Conservation (phyloP, 2,329 filamentous ascomycete species). For the Teratosphaeria destructans region DNA sequence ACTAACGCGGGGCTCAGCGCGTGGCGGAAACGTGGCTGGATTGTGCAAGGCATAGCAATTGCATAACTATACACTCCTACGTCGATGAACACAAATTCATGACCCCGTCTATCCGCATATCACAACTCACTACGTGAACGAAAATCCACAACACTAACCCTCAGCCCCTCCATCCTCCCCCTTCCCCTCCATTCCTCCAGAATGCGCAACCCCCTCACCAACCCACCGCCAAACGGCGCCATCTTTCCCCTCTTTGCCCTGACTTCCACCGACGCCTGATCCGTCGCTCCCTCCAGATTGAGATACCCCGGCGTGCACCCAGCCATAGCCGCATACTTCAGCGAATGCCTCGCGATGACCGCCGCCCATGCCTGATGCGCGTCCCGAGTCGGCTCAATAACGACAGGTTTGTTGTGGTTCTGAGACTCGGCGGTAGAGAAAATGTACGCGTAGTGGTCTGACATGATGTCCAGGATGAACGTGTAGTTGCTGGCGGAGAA, state of each 20-base stretch:
- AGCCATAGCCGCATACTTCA: conserved; percentile 29
- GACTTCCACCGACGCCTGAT: background rate
- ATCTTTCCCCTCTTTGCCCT: background rate
- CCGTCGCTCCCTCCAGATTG: background rate
- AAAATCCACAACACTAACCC: background rate
- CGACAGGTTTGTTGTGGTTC: conserved; percentile 13
- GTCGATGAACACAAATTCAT: too few relatives aligned
- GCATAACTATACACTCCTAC: too few relatives aligned
- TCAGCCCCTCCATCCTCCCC: background rate
- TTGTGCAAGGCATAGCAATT: background rate
- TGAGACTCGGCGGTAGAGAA: conserved; percentile 23
- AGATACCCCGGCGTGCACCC: conserved; percentile 28
- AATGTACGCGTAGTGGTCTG: conserved; percentile 37
- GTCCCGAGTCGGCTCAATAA: conserved; percentile 36
- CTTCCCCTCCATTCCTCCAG: background rate
- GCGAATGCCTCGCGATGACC: conserved; percentile 31
- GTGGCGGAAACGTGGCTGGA: background rate
- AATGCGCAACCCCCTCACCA: background rate
- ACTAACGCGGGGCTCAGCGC: background rate
- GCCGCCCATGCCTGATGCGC: conserved; percentile 41
- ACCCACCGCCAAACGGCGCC: background rate
- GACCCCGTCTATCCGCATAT: too few relatives aligned
- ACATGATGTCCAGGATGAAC: conserved; percentile 27
- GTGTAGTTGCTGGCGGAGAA: conserved; percentile 30
- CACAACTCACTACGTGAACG: too few relatives aligned